Percentiles rank a stretch among this genome's conserved stretches.
Evolutionary conservation across 176 grass and related monocot genomes (phyloP).

Genomic region (Typha latifolia): DNA sequence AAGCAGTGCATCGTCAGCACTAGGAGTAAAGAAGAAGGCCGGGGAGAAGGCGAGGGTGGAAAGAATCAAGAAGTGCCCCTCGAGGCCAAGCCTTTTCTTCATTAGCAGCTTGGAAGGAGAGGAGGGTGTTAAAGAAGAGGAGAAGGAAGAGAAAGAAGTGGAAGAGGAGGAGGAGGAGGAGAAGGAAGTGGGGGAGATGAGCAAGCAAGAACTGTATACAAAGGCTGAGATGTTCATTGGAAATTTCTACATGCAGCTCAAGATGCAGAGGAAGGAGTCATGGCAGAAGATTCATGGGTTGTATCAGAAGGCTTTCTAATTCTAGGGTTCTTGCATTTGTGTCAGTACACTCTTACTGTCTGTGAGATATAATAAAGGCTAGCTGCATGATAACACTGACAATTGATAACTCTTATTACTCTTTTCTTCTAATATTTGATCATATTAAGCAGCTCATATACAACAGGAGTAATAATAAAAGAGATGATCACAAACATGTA

Average conservation of each 20-base stretch:
- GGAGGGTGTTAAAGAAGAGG: background rate
- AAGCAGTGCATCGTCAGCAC: background rate
- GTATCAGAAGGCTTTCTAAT: constrained; percentile 18
- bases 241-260: constrained; percentile 65
- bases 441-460: background rate
- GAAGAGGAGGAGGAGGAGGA: constrained; percentile 14
- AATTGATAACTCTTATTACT: background rate
- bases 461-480: background rate
- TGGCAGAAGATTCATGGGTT: constrained; percentile 70
- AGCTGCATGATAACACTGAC: background rate
- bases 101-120: constrained; percentile 29
- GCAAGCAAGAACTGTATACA: constrained; percentile 52
- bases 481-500: too few relatives aligned
- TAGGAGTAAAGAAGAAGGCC: background rate
- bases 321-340: background rate
- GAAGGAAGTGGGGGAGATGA: constrained; percentile 19
- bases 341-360: background rate
- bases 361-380: background rate
- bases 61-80: constrained; percentile 35
- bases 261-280: constrained; percentile 70
- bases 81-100: constrained; percentile 68
- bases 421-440: background rate
- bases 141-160: background rate
- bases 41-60: constrained; percentile 4
- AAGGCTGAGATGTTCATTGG: constrained; percentile 67